A percentile compares a stretch with the other conserved stretches of the same genome.
Evolutionary conservation across 805 yeast species (phyloP).

Genomic region (Debaryomyces tyrocola): DNA sequence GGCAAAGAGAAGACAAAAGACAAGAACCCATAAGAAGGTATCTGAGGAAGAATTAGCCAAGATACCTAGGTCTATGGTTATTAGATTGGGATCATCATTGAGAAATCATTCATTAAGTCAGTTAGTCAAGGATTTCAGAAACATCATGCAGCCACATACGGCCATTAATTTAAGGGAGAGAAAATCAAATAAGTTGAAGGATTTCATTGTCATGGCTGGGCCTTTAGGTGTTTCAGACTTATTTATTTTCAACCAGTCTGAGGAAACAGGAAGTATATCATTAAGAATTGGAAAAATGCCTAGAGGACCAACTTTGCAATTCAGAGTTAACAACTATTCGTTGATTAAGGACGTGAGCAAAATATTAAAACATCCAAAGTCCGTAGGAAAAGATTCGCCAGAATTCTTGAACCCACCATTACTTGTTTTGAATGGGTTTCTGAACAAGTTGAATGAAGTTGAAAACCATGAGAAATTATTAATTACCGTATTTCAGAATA

Average conservation of each 20-base stretch:
- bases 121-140: constrained; percentile 82
- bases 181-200: constrained; percentile 82
- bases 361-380: constrained; percentile 74
- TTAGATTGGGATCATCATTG: constrained; percentile 75
- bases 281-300: constrained; percentile 86
- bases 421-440: constrained; percentile 88
- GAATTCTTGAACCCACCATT: constrained; percentile 82
- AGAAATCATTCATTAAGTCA: constrained; percentile 81
- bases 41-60: constrained; percentile 66
- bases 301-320: constrained; percentile 90
- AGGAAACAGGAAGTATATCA: constrained; percentile 74
- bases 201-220: constrained; percentile 97
- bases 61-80: constrained; percentile 92
- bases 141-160: constrained; percentile 94
- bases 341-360: constrained; percentile 76
- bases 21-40: constrained; percentile 77
- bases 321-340: constrained; percentile 74
- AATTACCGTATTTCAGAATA: constrained; percentile 88
- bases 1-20: constrained; percentile 57
- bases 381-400: constrained; percentile 60
- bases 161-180: constrained; percentile 87
- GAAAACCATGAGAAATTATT: constrained; percentile 75
- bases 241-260: constrained; percentile 81
- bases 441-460: constrained; percentile 58
- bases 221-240: constrained; percentile 91